Percentiles rank a stretch among this genome's conserved stretches.
Evolutionary conservation across 441 rosid species (phyloP).

Genomic region (Bruguiera hainesii): DNA sequence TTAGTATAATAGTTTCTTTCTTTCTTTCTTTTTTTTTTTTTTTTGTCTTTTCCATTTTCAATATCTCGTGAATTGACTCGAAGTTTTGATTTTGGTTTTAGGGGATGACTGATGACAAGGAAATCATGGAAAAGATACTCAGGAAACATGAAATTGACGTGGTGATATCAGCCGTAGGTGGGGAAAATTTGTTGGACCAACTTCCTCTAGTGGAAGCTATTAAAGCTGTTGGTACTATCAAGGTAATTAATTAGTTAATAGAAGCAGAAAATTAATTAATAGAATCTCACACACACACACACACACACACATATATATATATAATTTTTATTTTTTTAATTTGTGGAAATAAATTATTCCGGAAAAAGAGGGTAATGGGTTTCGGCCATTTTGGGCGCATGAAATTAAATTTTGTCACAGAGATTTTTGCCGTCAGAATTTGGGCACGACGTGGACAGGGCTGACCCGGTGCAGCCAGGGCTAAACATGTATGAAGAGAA

Average conservation of each 20-base stretch:
- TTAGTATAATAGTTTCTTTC: background rate
- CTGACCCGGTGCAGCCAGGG: constrained; percentile 54
- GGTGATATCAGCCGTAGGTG: constrained; percentile 44
- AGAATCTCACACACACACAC: too few relatives aligned
- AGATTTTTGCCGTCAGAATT: constrained; percentile 54
- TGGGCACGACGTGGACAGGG: constrained; percentile 49
- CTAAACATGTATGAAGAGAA: constrained; percentile 37
- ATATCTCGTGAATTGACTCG: too few relatives aligned
- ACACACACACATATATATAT: too few relatives aligned
- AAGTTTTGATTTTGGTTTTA: background rate
- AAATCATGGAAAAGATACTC: constrained; percentile 25
- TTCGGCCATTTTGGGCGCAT: too few relatives aligned
- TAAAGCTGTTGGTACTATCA: constrained; percentile 37
- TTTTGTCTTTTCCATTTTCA: background rate
- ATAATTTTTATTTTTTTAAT: too few relatives aligned
- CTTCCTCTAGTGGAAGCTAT: constrained; percentile 33
- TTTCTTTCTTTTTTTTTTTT: background rate
- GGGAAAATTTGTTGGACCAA: constrained; percentile 30
- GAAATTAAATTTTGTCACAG: constrained; percentile 16
- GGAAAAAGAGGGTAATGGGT: too few relatives aligned
- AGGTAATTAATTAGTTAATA: constrained; percentile 24
- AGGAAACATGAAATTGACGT: constrained; percentile 30
- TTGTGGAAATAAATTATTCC: too few relatives aligned
- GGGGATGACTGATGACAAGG: constrained; percentile 26
- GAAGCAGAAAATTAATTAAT: too few relatives aligned